Base-by-base conservation (phyloP, 1,139 yeast genomes). In the Sugiyamaella pinicola region DNA sequence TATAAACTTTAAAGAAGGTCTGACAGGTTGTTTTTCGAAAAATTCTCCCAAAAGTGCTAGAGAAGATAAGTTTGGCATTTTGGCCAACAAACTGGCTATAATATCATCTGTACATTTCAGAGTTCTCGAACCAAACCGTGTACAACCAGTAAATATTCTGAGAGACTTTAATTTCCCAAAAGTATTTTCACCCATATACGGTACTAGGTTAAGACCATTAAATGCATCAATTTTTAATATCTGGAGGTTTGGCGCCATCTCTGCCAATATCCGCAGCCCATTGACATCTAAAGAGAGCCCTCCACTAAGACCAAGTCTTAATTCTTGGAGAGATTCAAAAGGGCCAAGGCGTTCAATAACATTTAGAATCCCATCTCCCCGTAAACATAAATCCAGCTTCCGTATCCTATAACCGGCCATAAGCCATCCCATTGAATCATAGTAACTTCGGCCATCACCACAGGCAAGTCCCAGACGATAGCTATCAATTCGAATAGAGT, bases 351-450 rank as follows among this genome's bases (percentile, higher is more conserved):
- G 4, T 13, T 43, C 26, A 19, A 43, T 12, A 12, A 24, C 21
- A 13, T 13, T 19, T 7, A 43, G 31, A 7, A 43, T 13, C 3
- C 39, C 39, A 10, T 31, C 19, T 19, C 47, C 28, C 4, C 39
- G 35, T 19, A 33, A 13, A 22, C n/a, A 34, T n/a, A 43, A n/a
- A n/a, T 43, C 22, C 17, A 43, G 33, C 28, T 10, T 19, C 19
- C 15, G 38, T 21, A 33, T 43, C 15, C 9, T 43, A 33, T 43
- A 43, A 3, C n/a, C 18, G 2, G 38, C 19, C 12, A 43, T 31
- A 33, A 43, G 13, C 47, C 47, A 33, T 10, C 39, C 39, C 18
- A 43, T 31, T 21, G 39, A 43, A 17, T 31, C 33, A 12, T 21
- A 9, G 21, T 43, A 33, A n/a, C 10, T 33, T 18, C 15, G 12